Evolutionary conservation across 1,284 basidiomycete species (phyloP).

Genomic region (Cryptococcus amylolentus): DNA sequence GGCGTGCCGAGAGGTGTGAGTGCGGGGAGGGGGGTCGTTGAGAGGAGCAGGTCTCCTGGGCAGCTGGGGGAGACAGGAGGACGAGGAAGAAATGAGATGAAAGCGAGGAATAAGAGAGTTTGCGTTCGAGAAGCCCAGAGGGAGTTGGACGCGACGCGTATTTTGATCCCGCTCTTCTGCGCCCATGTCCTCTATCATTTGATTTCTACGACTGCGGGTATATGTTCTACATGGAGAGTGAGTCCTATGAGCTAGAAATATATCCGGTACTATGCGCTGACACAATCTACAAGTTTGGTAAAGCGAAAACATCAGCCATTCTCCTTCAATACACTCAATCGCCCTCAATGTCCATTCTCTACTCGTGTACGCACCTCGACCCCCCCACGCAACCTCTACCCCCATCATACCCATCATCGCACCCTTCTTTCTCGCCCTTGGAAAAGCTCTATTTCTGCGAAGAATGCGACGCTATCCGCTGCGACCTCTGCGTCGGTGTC

Average conservation of each 20-base stretch:
- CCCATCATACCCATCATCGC: slow-evolving; percentile 71
- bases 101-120: neutral
- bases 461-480: slow-evolving; percentile 92
- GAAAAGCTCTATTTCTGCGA: slow-evolving; percentile 93
- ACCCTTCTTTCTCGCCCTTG: slow-evolving; percentile 77
- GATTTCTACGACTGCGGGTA: too few species aligned
- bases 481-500: slow-evolving; percentile 82
- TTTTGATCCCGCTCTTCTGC: slow-evolving; percentile 1
- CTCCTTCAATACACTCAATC: neutral
- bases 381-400: slow-evolving; percentile 51
- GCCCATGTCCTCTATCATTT: neutral
- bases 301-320: too few species aligned
- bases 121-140: neutral
- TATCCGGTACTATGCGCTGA: too few species aligned
- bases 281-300: too few species aligned
- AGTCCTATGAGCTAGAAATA: too few species aligned
- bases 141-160: slow-evolving; percentile 3
- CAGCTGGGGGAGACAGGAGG: neutral
- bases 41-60: neutral
- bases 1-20: neutral
- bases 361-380: slow-evolving; percentile 49
- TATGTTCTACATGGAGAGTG: too few species aligned
- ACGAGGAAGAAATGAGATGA: neutral
- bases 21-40: neutral
- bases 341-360: slow-evolving; percentile 31